Evolutionary conservation across 129 eudicot genomes (phyloP).

Genomic region (Flaveria linearis): DNA sequence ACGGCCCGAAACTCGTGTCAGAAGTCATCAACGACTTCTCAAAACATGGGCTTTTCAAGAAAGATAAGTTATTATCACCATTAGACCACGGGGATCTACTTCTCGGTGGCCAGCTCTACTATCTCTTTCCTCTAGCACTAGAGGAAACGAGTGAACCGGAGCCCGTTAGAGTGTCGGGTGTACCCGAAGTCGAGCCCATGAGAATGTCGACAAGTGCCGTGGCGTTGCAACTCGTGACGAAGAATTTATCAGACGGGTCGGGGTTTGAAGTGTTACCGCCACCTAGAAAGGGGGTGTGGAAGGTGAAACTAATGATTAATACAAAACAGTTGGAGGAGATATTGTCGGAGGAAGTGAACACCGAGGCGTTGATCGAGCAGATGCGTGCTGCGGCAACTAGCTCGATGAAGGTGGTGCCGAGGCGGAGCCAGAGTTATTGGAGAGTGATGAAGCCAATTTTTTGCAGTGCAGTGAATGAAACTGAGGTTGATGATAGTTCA

Average conservation of each 20-base stretch:
- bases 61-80: slow-evolving; percentile 26
- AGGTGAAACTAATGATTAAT: slow-evolving; percentile 63
- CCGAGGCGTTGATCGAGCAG: slow-evolving; percentile 79
- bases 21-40: slow-evolving; percentile 49
- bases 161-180: neutral
- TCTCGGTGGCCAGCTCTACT: slow-evolving; percentile 44
- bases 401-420: slow-evolving; percentile 35
- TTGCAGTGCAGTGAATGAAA: slow-evolving; percentile 37
- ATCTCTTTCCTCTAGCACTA: slow-evolving; percentile 48
- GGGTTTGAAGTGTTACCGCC: slow-evolving; percentile 56
- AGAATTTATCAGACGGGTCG: slow-evolving; percentile 40
- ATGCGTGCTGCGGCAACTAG: slow-evolving; percentile 68
- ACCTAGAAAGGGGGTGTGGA: slow-evolving; percentile 68
- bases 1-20: slow-evolving; percentile 48
- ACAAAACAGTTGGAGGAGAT: slow-evolving; percentile 66
- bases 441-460: slow-evolving; percentile 50
- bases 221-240: slow-evolving; percentile 44
- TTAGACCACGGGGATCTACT: slow-evolving; percentile 44
- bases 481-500: slow-evolving; percentile 28
- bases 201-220: slow-evolving; percentile 48
- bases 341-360: slow-evolving; percentile 65
- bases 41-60: slow-evolving; percentile 48
- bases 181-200: slow-evolving; percentile 16
- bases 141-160: slow-evolving; percentile 10
- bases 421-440: slow-evolving; percentile 44